Evolutionary conservation across 2,329 filamentous ascomycete genomes (phyloP).

Genomic region (Emmonsiellopsis sp.): DNA sequence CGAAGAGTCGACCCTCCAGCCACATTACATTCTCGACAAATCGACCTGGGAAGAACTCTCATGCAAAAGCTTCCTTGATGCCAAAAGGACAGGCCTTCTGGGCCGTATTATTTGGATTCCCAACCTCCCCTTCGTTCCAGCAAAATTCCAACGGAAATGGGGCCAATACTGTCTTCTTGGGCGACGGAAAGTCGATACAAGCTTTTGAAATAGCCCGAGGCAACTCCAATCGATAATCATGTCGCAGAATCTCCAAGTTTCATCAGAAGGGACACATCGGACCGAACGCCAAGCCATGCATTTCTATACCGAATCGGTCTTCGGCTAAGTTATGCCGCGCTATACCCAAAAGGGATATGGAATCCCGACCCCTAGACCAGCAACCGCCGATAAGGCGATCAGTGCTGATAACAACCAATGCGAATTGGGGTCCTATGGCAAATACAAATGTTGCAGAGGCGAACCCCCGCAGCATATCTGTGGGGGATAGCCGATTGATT

Average conservation of each 20-base stretch:
- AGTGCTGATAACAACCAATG: background rate
- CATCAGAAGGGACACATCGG: background rate
- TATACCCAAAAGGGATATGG: conserved; percentile 30
- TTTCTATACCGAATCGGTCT: conserved; percentile 10
- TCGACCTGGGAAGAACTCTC: conserved; percentile 68
- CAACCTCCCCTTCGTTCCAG: conserved; percentile 58
- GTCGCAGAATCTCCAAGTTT: background rate
- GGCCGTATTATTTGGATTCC: conserved; percentile 78
- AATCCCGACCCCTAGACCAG: conserved; percentile 16
- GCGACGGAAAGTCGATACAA: conserved; percentile 33
- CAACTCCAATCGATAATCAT: background rate
- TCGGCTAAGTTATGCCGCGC: conserved; percentile 7
- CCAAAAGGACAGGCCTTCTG: conserved; percentile 61
- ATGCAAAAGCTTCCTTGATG: conserved; percentile 75
- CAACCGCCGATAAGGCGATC: background rate
- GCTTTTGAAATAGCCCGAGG: background rate
- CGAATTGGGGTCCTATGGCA: background rate
- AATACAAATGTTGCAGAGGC: background rate
- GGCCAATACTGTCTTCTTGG: conserved; percentile 78
- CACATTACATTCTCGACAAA: conserved; percentile 65
- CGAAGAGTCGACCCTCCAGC: conserved; percentile 58
- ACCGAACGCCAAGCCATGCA: background rate
- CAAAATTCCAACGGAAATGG: conserved; percentile 65
- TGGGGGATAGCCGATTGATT: no score
- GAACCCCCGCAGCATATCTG: no score